phyloP scores from a whole-genome alignment of 129 eudicot species.

The Lactuca saligna region DNA sequence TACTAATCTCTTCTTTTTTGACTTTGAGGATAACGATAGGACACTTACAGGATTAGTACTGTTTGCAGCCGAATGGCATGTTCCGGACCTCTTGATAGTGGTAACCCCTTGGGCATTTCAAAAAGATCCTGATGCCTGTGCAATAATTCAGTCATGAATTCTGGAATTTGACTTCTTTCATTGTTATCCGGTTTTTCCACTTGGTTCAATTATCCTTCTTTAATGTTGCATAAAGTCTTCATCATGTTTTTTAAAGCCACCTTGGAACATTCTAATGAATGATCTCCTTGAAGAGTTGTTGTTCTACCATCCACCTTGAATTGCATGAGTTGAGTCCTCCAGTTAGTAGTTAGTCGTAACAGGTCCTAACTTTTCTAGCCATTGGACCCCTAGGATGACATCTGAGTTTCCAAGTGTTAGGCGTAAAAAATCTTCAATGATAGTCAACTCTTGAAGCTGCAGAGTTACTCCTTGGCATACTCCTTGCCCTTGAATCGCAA shows the following conservation, averaged over 20 bases:
- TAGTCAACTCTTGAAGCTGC: background rate
- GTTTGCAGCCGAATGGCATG: no score
- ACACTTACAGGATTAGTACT: no score
- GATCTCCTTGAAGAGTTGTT: background rate
- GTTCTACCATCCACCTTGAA: background rate
- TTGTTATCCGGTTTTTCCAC: background rate
- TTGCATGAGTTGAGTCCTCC: background rate
- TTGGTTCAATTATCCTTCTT: background rate
- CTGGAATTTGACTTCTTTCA: no score
- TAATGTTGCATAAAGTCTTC: background rate
- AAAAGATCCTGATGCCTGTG: no score
- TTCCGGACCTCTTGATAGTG: no score
- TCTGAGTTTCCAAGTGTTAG: background rate
- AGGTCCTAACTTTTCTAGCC: no score
- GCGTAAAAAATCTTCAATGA: background rate
- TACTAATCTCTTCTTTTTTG: no score
- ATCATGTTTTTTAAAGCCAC: background rate
- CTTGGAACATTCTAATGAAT: background rate
- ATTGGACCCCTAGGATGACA: background rate
- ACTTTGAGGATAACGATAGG: no score
- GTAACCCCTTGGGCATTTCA: no score
- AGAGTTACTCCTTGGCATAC: background rate
- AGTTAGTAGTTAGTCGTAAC: background rate
- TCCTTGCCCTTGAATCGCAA: background rate
- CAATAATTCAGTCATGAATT: no score